Base-by-base conservation (phyloP, 2,329 filamentous ascomycete species). In the Ceratocystis cacaofunesta region DNA sequence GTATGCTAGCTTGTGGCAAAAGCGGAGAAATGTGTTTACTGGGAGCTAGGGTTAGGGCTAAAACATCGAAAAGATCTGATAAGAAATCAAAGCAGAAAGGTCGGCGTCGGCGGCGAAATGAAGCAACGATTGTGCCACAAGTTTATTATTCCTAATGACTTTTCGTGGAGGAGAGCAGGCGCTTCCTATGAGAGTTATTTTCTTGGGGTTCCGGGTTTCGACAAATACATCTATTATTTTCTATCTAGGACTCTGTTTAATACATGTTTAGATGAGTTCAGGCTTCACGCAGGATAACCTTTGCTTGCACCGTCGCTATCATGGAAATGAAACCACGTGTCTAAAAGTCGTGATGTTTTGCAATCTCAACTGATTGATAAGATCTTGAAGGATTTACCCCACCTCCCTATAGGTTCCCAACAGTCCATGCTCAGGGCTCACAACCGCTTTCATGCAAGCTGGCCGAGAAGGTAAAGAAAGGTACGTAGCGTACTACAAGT, bases 301-400 rank as follows among this genome's bases (percentile, higher is more conserved):
- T 32, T 32, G 30, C 30, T 32, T 32, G 30, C 30, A 7, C 6
- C 0, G 5, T 36, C 5, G 28, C 17, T 57, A 4, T 32, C 28
- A 36, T 19, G 28, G 10, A 58, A 58, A 36, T 15, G 28, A 58
- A 36, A n/a, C 15, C 15, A 25, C 1, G 7, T 48, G 46, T 12
- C 4, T 25, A 28, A 19, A 46, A 19, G 15, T 66, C 19, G 64
- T 17, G 64, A 66, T 66, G 60, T 25, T 48, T 57, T 19, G 43
- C 6, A 61, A 41, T 17, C 46, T 41, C 57, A 50, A 65, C 66
- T 67, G 66, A 67, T 67, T 67, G 66, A 67, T 67, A 65, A 67
- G 66, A 67, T 67, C 66, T 64, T 63, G 25, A 2, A 50, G 55
- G 28, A 36, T 36, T 36, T 17, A 58, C 17, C 55, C 28, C 8